Evolutionary conservation across 495 filamentous ascomycete species (phyloP), one percentile per base, ranked within the genome.

Genomic region (Penicillium parvum): DNA sequence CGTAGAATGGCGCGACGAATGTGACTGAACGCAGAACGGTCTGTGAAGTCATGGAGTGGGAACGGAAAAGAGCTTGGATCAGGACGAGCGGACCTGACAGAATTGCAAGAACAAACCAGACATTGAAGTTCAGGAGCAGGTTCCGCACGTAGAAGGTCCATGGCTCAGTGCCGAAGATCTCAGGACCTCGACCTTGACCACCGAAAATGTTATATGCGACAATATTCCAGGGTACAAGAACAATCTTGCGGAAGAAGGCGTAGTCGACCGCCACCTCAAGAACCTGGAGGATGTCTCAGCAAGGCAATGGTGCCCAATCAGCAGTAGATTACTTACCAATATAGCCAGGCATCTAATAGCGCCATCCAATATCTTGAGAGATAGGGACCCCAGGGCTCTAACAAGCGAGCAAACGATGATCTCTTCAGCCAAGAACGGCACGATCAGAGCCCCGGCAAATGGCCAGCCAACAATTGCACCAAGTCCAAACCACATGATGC

Each of bases 101-200:
- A n/a, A 96, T 59, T 8, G 92, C 91, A 7, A 97, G 74, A 9
- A 88, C 51, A 50, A 96, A 90, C 85, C 90, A 96, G 29, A 90
- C 59, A 52, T 96, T 96, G 76, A 97, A 97, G 69, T 99, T 99
- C 44, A 99, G 72, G 17, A 85, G 65, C 12, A 97, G 75, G 56
- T 99, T 99, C 52, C 82, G 83, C 49, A 96, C 70, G 62, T 99
- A 99, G 64, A 97, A 99, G 28, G 86, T 82, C 94, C 92, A 96
- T 21, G 91, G 88, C 57, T 99, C 94, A 14, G 87, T 94, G 18
- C 94, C 94, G 58, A 95, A 99, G 40, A 99, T 92, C 37, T 92
- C 76, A 1, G 94, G 94, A 0, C 94, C 94, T 58, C 75, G 76
- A 29, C 80, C 83, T 5, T 81, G 71, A 2, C 77, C 81, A 37